Evolutionary conservation across 306 rosid genomes (phyloP).

Genomic region (Arachis stenosperma): DNA sequence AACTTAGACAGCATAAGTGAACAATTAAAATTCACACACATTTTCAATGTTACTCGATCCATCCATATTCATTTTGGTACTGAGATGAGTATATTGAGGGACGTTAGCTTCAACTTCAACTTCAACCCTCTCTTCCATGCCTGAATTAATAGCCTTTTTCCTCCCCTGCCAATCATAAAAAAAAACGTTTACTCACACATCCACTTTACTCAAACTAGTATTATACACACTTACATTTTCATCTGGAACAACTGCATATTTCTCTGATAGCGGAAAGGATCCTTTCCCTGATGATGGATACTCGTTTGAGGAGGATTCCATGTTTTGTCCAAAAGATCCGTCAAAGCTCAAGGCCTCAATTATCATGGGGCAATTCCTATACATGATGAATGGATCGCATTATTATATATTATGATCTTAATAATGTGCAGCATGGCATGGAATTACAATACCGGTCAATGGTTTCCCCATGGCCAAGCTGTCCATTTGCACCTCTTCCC

Average conservation of each 20-base stretch:
- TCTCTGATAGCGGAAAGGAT: conserved; percentile 62
- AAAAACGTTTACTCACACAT: no score
- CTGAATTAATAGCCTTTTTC: conserved; percentile 47
- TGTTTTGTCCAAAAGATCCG: conserved; percentile 63
- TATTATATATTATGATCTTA: background rate
- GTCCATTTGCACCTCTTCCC: conserved; percentile 99
- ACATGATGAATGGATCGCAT: conserved; percentile 33
- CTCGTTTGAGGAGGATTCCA: conserved; percentile 55
- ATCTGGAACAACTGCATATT: conserved; percentile 92
- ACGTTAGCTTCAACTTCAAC: conserved; percentile 60
- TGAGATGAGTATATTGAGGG: conserved; percentile 46
- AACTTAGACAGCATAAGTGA: no score
- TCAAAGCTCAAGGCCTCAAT: conserved; percentile 76
- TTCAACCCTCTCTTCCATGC: conserved; percentile 49
- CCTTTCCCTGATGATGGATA: conserved; percentile 57
- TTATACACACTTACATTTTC: conserved; percentile 66
- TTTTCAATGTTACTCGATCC: no score
- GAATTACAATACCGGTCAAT: conserved; percentile 55
- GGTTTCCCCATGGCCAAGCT: conserved; percentile 89
- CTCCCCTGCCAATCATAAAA: conserved; percentile 50
- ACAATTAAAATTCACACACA: no score
- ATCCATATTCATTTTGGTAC: background rate
- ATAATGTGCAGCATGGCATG: no score
- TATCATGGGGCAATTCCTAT: conserved; percentile 75
- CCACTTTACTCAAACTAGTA: no score